Evolutionary conservation across 1,284 basidiomycete genomes (phyloP).

Genomic region (Leccinum angustisporum): DNA sequence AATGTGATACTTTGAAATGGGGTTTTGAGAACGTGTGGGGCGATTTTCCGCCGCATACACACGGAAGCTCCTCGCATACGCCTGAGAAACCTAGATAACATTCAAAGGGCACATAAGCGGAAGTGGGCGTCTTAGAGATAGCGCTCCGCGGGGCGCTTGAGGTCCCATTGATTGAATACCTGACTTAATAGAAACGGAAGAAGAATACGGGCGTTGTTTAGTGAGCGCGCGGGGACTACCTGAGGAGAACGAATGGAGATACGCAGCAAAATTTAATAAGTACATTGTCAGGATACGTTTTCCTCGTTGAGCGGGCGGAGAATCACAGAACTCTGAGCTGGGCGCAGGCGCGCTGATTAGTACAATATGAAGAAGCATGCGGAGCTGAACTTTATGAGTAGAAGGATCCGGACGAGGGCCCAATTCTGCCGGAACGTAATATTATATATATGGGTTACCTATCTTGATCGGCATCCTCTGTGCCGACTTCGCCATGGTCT

Average conservation of each 20-base stretch:
- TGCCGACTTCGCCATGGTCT: background rate
- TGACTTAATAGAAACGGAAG: background rate
- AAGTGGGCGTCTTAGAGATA: background rate
- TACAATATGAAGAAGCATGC: background rate
- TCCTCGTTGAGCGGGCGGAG: background rate
- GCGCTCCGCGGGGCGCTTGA: background rate
- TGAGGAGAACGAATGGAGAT: background rate
- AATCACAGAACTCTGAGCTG: background rate
- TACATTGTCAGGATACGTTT: background rate
- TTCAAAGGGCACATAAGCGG: background rate
- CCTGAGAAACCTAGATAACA: background rate
- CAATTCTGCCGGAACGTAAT: too few relatives aligned
- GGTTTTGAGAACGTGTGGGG: slow-evolving; percentile 41
- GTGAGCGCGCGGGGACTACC: background rate
- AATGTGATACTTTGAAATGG: slow-evolving; percentile 27
- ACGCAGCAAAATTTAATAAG: background rate
- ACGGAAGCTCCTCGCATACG: background rate
- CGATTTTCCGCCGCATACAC: background rate
- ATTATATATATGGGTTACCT: background rate
- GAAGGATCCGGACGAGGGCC: background rate
- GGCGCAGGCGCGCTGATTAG: too few relatives aligned
- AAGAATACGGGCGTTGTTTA: background rate
- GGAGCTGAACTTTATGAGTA: background rate
- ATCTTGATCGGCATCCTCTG: background rate
- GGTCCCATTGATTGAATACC: background rate